Conservation (phyloP, 495 filamentous ascomycete genomes). For the Choiromyces venosus region DNA sequence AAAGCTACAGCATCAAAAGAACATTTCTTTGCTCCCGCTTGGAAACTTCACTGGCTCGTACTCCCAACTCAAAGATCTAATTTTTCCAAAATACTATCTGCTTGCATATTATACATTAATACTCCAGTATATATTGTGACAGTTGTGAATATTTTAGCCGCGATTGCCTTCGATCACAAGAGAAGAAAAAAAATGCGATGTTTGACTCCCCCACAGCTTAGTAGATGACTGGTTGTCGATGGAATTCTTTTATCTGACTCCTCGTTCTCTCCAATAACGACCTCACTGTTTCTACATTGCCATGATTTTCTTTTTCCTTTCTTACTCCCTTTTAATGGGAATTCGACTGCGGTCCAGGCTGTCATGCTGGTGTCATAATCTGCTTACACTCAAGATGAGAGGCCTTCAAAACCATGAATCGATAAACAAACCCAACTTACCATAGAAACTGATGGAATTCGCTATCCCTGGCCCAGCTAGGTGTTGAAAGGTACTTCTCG, state of each 20-base stretch:
- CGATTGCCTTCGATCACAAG: not conserved
- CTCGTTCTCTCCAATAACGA: not conserved
- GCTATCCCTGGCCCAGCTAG: not conserved
- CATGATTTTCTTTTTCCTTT: not conserved
- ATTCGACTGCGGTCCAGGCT: not conserved
- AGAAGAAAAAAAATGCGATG: not conserved
- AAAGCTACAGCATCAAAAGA: not conserved
- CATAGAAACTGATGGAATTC: not conserved
- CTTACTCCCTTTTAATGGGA: not conserved
- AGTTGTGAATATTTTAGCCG: not conserved
- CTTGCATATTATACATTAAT: not conserved
- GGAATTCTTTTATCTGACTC: not conserved
- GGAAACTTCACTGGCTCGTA: not conserved
- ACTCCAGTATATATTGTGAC: not conserved
- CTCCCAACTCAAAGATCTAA: not conserved
- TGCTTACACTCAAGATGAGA: not conserved
- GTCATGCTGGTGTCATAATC: not conserved
- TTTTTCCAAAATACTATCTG: not conserved
- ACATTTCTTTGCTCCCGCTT: not conserved
- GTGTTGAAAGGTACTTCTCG: not conserved
- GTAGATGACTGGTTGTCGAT: not conserved
- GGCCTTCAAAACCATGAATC: not conserved
- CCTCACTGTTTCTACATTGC: not conserved
- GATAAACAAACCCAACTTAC: not conserved
- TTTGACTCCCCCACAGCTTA: not conserved